Base-by-base conservation (phyloP, 2,329 filamentous ascomycete species). In the Aspergillus quadricinctus region DNA sequence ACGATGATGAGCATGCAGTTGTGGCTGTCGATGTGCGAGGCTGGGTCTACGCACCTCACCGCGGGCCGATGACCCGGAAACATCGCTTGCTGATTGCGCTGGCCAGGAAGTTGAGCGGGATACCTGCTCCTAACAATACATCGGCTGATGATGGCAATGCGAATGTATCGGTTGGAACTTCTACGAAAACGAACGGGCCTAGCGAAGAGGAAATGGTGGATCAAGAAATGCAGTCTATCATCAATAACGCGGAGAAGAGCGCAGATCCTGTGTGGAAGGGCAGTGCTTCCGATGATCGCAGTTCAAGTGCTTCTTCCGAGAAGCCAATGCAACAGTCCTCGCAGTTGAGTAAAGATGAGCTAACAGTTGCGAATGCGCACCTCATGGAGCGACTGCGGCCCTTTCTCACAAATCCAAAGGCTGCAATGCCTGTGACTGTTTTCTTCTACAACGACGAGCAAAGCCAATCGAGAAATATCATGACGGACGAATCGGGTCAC, bases 11-110 rank as follows among this genome's bases (percentile, higher is more conserved):
- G 66, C 89, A 88, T 70, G 91, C 92, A 0, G 80, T 97, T 3
- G 89, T 97, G 1, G 93, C 97, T 69, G 90, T 97, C 5, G 93
- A 99, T 71, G 90, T 99, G 25, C 83, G 93, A 64, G 94, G 94
- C 14, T 99, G 95, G 94, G 84, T 97, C 52, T 99, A 96, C 72
- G 85, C 86, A 41, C 93, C 93, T 19, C 90, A 93, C 66, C 83
- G 82, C 62, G 92, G 91, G 0, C 92, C 90, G 3, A 86, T 97
- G 83, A 93, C 85, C 27, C 83, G 92, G 64, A 91, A 91, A 67
- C 95, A 97, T 67, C 84, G 94, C 40, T 80, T 97, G 58, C 80
- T 97, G 66, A 85, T 99, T 53, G 90, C 92, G 0, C 80, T 97
- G 25, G 93, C 93, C 14, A 83, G 92, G 53, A 88, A 94, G 66